These are phyloP conservation scores for Candida incommunis DNA, from an alignment of 805 yeast genomes.

Conservation along the genomic window DNA sequence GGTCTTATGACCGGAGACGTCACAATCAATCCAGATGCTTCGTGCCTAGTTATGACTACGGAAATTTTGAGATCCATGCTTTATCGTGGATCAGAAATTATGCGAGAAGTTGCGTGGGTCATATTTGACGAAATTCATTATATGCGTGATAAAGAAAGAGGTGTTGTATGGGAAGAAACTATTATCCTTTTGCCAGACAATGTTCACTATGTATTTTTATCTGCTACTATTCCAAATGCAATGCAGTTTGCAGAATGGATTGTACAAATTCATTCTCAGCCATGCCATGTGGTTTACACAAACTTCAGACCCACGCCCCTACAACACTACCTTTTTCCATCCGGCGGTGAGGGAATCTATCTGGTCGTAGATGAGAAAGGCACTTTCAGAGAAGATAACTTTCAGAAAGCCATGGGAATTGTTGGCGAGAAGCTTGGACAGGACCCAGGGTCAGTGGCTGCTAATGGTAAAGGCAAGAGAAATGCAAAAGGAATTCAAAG, in stretches of 20 bases:
- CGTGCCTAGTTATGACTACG: constrained; percentile 97
- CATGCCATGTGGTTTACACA: constrained; percentile 96
- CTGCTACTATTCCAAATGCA: constrained; percentile 96
- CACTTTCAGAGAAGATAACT: constrained; percentile 89
- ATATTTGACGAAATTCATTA: constrained; percentile 97
- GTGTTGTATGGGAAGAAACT: constrained; percentile 99
- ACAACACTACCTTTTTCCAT: constrained; percentile 94
- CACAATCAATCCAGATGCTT: constrained; percentile 95
- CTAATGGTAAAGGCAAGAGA: constrained; percentile 25
- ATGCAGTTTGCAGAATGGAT: constrained; percentile 99
- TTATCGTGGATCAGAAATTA: constrained; percentile 92
- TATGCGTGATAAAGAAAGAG: constrained; percentile 95
- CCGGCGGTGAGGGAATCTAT: constrained; percentile 97
- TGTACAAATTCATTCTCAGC: constrained; percentile 85
- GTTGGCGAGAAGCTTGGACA: constrained; percentile 74
- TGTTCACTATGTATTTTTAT: constrained; percentile 82
- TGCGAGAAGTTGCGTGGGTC: constrained; percentile 99
- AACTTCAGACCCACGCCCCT: constrained; percentile 98
- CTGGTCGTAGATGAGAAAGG: constrained; percentile 96
- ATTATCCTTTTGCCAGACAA: constrained; percentile 90
- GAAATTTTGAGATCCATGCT: constrained; percentile 95
- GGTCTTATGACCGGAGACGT: constrained; percentile 99
- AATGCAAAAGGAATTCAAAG: constrained; percentile 70
- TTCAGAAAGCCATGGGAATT: constrained; percentile 96
- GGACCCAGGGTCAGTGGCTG: constrained; percentile 46